A percentile compares a stretch with the other conserved stretches of the same genome.
Conservation (phyloP, 805 yeast genomes). For the Suhomyces canberraensis region DNA sequence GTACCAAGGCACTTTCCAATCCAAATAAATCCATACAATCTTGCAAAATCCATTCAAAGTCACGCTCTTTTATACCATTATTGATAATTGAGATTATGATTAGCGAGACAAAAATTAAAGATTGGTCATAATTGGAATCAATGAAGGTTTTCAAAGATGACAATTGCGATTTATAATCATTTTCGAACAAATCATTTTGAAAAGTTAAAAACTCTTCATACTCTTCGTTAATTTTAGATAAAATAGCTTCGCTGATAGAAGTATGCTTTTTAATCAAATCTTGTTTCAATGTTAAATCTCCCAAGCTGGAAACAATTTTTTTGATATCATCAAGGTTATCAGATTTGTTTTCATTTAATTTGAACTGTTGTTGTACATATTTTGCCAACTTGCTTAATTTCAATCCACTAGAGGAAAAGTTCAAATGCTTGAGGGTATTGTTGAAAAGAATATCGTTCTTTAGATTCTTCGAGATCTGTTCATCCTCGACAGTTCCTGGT, state of each 20-base stretch:
- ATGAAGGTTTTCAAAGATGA: conserved; percentile 37
- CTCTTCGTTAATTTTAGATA: conserved; percentile 42
- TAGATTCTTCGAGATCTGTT: conserved; percentile 50
- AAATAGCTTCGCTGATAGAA: conserved; percentile 61
- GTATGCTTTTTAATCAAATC: conserved; percentile 72
- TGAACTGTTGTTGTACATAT: conserved; percentile 65
- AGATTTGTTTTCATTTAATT: conserved; percentile 41
- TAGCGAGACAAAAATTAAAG: conserved; percentile 50
- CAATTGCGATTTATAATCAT: conserved; percentile 34
- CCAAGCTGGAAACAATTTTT: conserved; percentile 66
- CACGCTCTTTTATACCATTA: conserved; percentile 67
- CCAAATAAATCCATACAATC: conserved; percentile 69
- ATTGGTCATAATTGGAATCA: conserved; percentile 29
- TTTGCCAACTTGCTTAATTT: conserved; percentile 69
- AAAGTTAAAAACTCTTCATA: conserved; percentile 52
- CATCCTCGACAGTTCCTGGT: conserved; percentile 44
- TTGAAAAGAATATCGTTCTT: conserved; percentile 50
- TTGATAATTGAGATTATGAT: conserved; percentile 59
- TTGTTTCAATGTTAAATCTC: conserved; percentile 64
- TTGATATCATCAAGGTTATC: conserved; percentile 44
- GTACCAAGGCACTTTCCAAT: conserved; percentile 41
- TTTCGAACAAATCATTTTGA: conserved; percentile 65
- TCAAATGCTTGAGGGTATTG: conserved; percentile 52
- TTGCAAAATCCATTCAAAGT: conserved; percentile 50
- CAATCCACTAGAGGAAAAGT: conserved; percentile 78